A percentile compares a stretch with the other conserved stretches of the same genome.
phyloP scores from a whole-genome alignment of 2,329 filamentous ascomycete genomes.

The Hypoxylon sp. region DNA sequence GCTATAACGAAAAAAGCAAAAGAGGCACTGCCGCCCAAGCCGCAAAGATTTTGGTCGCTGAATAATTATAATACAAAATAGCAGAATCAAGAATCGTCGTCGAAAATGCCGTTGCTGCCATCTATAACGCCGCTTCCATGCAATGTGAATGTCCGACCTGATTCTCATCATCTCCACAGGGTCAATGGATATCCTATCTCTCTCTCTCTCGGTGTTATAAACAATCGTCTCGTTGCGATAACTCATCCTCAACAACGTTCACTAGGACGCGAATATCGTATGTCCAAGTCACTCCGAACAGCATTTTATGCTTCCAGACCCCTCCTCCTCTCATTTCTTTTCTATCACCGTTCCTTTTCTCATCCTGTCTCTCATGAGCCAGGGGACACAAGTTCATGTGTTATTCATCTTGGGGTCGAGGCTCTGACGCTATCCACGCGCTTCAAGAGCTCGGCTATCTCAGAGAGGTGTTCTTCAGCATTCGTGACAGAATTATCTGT shows the following conservation, averaged over 20 bases:
- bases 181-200: not conserved
- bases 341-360: not conserved
- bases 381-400: not conserved
- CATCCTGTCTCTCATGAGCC: not conserved
- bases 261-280: not conserved
- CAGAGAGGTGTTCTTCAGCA: constrained; percentile 49
- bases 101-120: constrained; percentile 2
- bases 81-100: not conserved
- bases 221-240: not conserved
- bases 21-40: constrained; percentile 4
- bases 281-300: constrained; percentile 8
- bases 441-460: constrained; percentile 49
- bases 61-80: not conserved
- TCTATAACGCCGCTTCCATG: constrained; percentile 32
- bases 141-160: constrained; percentile 7
- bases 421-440: constrained; percentile 41
- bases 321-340: not conserved
- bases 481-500: constrained; percentile 26
- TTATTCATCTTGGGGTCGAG: constrained; percentile 20
- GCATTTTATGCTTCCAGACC: not conserved
- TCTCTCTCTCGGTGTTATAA: not conserved
- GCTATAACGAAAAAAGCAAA: constrained; percentile 9
- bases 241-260: not conserved
- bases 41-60: not conserved
- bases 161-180: not conserved